Conservation (phyloP, 2,329 filamentous ascomycete genomes). For the Calonectria henricotiae region DNA sequence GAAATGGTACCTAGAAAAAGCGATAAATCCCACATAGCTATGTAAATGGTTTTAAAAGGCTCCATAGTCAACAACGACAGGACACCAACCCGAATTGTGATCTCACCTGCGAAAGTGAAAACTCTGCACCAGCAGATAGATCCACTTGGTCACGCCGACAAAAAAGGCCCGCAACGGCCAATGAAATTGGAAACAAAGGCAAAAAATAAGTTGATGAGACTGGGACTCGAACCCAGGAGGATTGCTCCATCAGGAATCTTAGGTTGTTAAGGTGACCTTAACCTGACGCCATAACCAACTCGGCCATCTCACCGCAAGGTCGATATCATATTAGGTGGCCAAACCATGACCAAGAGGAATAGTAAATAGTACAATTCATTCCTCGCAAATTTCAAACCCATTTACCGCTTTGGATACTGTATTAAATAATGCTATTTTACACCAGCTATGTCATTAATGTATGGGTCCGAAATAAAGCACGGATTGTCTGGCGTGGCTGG, state of each 20-base stretch:
- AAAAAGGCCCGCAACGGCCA: not conserved
- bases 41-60: too few relatives aligned
- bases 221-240: slow-evolving; percentile 25
- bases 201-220: slow-evolving; percentile 20
- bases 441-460: too few relatives aligned
- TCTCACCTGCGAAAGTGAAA: not conserved
- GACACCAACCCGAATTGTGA: not conserved
- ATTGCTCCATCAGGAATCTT: slow-evolving; percentile 24
- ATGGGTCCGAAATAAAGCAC: too few relatives aligned
- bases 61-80: too few relatives aligned
- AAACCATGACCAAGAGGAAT: not conserved
- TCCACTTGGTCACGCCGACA: not conserved
- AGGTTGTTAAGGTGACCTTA: slow-evolving; percentile 26
- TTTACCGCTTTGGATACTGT: too few relatives aligned
- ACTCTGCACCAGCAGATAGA: not conserved
- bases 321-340: not conserved
- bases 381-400: too few relatives aligned
- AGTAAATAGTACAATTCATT: too few relatives aligned
- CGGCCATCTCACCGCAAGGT: slow-evolving; percentile 16
- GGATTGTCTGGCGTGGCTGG: too few relatives aligned
- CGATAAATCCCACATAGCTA: too few relatives aligned
- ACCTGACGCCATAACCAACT: slow-evolving; percentile 26
- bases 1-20: too few relatives aligned
- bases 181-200: not conserved
- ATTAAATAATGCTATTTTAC: too few relatives aligned